These are phyloP conservation scores for Nasturtium officinale DNA, from an alignment of 345 rosid genomes.

Conservation along the genomic window DNA sequence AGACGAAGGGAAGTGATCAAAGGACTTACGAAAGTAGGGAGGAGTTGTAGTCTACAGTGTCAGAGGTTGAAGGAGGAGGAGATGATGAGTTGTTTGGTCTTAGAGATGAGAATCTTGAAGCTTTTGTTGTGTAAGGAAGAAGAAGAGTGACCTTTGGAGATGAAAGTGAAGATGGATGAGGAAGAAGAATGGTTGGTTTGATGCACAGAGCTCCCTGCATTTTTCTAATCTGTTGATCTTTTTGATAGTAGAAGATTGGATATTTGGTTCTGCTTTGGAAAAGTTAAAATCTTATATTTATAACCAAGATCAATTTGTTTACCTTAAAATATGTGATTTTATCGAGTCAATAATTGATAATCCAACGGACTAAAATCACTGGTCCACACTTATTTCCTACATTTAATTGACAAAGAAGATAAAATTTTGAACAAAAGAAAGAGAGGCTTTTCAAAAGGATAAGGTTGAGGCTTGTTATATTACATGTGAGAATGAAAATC, in stretches of 20 bases:
- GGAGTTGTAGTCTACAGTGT: constrained; percentile 60
- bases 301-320: constrained; percentile 9
- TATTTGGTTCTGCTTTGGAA: constrained; percentile 16
- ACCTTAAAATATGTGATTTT: background rate
- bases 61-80: constrained; percentile 38
- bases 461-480: constrained; percentile 14
- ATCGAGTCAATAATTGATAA: constrained; percentile 21
- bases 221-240: background rate
- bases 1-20: background rate
- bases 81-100: constrained; percentile 40
- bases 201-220: constrained; percentile 38
- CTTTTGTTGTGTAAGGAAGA: constrained; percentile 25
- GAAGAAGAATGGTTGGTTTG: constrained; percentile 36
- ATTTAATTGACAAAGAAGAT: constrained; percentile 9
- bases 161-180: constrained; percentile 19
- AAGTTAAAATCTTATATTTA: constrained; percentile 28
- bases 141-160: constrained; percentile 35
- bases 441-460: constrained; percentile 28
- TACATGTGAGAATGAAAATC: constrained; percentile 33
- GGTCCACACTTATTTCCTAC: constrained; percentile 10
- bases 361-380: constrained; percentile 22
- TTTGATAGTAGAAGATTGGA: background rate
- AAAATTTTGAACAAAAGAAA: background rate
- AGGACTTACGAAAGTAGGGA: constrained; percentile 54
- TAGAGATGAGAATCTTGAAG: constrained; percentile 38